These are phyloP conservation scores for Naganishia randhawae DNA, from an alignment of 768 basidiomycete genomes.

Conservation along the genomic window DNA sequence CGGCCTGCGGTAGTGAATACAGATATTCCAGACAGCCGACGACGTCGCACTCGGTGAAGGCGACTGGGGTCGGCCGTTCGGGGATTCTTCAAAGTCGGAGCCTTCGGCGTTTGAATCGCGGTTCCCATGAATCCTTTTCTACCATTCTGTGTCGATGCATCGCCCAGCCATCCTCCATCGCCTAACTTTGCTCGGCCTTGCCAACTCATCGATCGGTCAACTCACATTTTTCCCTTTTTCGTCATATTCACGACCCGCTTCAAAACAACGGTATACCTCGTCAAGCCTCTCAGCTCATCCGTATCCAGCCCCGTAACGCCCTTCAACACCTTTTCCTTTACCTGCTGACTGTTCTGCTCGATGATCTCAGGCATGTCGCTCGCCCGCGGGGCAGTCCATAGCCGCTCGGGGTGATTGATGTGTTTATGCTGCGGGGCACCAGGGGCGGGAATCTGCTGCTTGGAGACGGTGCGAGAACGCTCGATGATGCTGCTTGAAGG, in stretches of 20 bases:
- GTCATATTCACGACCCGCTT: constrained; percentile 78
- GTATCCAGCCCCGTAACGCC: constrained; percentile 44
- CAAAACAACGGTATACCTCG: constrained; percentile 49
- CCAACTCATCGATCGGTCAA: background rate
- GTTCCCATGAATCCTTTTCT: too few relatives aligned
- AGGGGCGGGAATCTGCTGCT: background rate
- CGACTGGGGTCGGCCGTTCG: too few relatives aligned
- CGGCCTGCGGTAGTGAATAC: too few relatives aligned
- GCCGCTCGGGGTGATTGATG: constrained; percentile 39
- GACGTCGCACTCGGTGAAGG: too few relatives aligned
- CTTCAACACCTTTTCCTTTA: constrained; percentile 31
- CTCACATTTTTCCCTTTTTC: constrained; percentile 78
- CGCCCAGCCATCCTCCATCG: too few relatives aligned
- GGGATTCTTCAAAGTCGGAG: too few relatives aligned
- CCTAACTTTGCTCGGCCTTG: background rate
- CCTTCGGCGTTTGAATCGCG: too few relatives aligned
- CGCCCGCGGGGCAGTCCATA: constrained; percentile 30
- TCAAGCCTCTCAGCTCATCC: constrained; percentile 49
- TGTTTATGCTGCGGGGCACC: constrained; percentile 34
- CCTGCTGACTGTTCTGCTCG: constrained; percentile 29
- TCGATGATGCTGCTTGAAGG: constrained; percentile 1
- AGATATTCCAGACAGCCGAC: too few relatives aligned
- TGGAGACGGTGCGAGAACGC: background rate
- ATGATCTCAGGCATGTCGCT: constrained; percentile 26
- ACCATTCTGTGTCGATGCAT: too few relatives aligned